phyloP scores from a whole-genome alignment of 202 grass and related monocot species.

The Dendrocalamus latiflorus region DNA sequence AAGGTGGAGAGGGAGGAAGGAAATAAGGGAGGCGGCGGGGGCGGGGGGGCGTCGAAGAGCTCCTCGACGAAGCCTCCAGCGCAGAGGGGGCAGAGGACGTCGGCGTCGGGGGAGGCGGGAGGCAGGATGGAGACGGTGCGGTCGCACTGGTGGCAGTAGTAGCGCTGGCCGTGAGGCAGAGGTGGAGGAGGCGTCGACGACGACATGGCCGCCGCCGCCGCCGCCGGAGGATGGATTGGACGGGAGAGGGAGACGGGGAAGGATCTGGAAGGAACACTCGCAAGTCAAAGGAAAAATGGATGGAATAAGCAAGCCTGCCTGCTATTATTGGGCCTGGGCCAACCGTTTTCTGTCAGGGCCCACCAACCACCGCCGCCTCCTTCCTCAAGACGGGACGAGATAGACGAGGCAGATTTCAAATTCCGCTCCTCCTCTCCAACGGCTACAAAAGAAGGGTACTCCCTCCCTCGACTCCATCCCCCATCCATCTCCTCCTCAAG shows the following conservation, averaged over 20 bases:
- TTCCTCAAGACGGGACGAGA: too few relatives aligned
- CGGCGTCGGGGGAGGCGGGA: slow-evolving; percentile 46
- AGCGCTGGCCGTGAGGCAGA: slow-evolving; percentile 8
- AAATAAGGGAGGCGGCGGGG: not conserved
- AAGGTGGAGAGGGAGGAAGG: slow-evolving; percentile 36
- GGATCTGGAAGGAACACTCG: too few relatives aligned
- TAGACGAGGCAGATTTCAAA: not conserved
- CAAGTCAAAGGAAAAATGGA: too few relatives aligned
- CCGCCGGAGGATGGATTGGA: not conserved
- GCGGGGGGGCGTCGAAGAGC: not conserved
- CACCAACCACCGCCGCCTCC: too few relatives aligned
- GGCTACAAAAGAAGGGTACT: not conserved
- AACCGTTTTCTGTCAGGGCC: too few relatives aligned
- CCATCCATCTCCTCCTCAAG: not conserved
- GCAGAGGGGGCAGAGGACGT: slow-evolving; percentile 72
- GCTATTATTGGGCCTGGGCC: too few relatives aligned
- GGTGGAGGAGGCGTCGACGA: not conserved
- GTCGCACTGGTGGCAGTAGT: slow-evolving; percentile 83
- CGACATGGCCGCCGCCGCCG: slow-evolving; percentile 16
- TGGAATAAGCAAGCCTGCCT: too few relatives aligned
- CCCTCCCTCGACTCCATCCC: too few relatives aligned
- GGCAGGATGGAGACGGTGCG: slow-evolving; percentile 35
- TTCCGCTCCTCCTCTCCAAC: not conserved
- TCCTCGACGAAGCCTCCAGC: slow-evolving; percentile 68
- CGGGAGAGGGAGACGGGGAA: not conserved